phyloP scores from a whole-genome alignment of 441 rosid species.

The Arabidopsis hybrid region DNA sequence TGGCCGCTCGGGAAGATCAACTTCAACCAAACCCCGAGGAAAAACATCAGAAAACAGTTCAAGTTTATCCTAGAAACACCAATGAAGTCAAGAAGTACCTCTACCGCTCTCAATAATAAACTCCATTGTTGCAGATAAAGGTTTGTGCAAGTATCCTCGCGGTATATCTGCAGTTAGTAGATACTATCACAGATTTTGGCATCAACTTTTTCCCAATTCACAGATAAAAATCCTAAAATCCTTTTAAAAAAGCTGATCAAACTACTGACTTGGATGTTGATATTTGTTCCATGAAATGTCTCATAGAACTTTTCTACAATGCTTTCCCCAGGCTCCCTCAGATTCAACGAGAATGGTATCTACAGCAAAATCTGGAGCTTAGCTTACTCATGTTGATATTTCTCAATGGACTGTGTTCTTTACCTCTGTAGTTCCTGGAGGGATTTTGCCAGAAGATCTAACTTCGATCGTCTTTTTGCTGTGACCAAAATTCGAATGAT shows the following conservation, averaged over 20 bases:
- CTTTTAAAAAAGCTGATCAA: constrained; percentile 12
- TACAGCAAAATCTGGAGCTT: constrained; percentile 35
- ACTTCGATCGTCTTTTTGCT: constrained; percentile 73
- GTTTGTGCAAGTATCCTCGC: constrained; percentile 84
- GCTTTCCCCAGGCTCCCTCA: constrained; percentile 63
- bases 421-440: constrained; percentile 89
- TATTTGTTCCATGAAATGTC: constrained; percentile 87
- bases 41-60: constrained; percentile 22
- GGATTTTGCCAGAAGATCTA: constrained; percentile 71
- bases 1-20: constrained; percentile 69
- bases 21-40: constrained; percentile 49
- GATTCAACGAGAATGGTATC: constrained; percentile 73
- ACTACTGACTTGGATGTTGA: constrained; percentile 77
- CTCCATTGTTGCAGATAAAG: constrained; percentile 72
- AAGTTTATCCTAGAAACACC: constrained; percentile 13
- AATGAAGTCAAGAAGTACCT: constrained; percentile 47
- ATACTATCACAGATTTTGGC: constrained; percentile 64
- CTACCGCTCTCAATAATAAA: constrained; percentile 76
- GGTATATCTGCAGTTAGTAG: constrained; percentile 73
- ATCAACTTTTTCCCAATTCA: constrained; percentile 38
- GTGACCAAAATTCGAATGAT: constrained; percentile 26
- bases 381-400: not conserved
- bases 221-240: constrained; percentile 12
- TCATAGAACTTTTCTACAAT: constrained; percentile 69
- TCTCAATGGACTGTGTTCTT: constrained; percentile 10